These are phyloP conservation scores for Phaeosphaeriaceae sp. DNA, from an alignment of 2,329 filamentous ascomycete genomes.

Conservation along the genomic window DNA sequence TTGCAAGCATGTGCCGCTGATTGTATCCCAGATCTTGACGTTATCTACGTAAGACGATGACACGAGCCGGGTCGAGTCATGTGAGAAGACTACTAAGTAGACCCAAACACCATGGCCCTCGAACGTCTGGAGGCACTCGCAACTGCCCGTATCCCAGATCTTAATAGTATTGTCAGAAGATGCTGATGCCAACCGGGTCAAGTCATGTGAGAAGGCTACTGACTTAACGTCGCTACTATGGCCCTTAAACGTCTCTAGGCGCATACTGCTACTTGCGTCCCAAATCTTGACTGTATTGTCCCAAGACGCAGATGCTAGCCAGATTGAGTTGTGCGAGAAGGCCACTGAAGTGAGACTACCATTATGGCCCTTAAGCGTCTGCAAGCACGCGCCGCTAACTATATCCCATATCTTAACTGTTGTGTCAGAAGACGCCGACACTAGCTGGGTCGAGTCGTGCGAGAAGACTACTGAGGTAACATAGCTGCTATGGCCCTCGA, in stretches of 20 bases:
- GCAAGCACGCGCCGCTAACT: constrained; percentile 8
- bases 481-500: constrained; percentile 28
- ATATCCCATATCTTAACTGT: neutral
- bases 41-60: neutral
- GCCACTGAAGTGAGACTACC: constrained; percentile 15
- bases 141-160: constrained; percentile 9
- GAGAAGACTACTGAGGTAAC: constrained; percentile 1
- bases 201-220: constrained; percentile 3
- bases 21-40: neutral
- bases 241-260: constrained; percentile 20
- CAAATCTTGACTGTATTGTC: constrained; percentile 10
- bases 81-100: neutral
- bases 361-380: constrained; percentile 19
- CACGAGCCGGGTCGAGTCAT: neutral
- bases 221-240: constrained; percentile 18
- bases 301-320: neutral
- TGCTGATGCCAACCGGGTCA: neutral
- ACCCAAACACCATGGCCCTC: constrained; percentile 24
- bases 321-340: neutral
- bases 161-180: neutral
- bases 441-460: neutral
- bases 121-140: constrained; percentile 16
- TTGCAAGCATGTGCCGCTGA: constrained; percentile 10
- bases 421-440: neutral
- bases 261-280: neutral